Conservation (phyloP, 2,329 filamentous ascomycete genomes). For the Alternaria gaisen region DNA sequence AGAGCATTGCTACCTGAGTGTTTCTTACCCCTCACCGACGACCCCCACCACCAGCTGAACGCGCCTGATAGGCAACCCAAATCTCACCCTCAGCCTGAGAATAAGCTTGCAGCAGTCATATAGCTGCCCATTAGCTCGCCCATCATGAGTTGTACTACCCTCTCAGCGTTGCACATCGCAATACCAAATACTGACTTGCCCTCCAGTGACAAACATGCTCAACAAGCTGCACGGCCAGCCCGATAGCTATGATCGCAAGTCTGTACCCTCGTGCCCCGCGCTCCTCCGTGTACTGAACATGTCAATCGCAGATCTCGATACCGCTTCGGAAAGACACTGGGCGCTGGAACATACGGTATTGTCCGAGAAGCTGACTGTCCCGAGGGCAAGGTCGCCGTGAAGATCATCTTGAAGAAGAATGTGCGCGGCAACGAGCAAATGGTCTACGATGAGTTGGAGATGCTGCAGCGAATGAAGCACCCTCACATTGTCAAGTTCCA, state of each 20-base stretch:
- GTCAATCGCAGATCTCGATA: conserved; percentile 75
- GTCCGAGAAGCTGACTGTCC: conserved; percentile 92
- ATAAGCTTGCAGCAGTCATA: conserved; percentile 37
- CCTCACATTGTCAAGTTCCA: conserved; percentile 97
- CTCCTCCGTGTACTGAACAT: conserved; percentile 41
- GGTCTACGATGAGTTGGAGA: conserved; percentile 96
- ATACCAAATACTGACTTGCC: conserved; percentile 23
- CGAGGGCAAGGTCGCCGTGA: conserved; percentile 88
- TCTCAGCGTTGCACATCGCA: conserved; percentile 6
- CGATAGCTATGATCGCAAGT: conserved; percentile 99
- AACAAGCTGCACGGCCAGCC: conserved; percentile 97
- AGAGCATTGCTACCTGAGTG: conserved; percentile 30
- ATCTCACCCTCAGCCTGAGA: conserved; percentile 42
- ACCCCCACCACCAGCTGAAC: conserved; percentile 40
- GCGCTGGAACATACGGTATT: conserved; percentile 97
- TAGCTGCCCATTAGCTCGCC: conserved; percentile 35
- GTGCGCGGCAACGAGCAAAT: conserved; percentile 98
- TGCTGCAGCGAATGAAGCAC: conserved; percentile 90
- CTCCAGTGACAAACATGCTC: conserved; percentile 83
- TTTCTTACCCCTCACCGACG: conserved; percentile 40
- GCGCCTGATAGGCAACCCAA: conserved; percentile 40
- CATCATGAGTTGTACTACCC: conserved; percentile 48
- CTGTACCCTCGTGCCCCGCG: conserved; percentile 46
- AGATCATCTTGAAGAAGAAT: conserved; percentile 99
- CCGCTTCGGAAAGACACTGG: conserved; percentile 89